These are phyloP conservation scores for Amanita brunnescens DNA, from an alignment of 768 basidiomycete species.

Conservation along the genomic window DNA sequence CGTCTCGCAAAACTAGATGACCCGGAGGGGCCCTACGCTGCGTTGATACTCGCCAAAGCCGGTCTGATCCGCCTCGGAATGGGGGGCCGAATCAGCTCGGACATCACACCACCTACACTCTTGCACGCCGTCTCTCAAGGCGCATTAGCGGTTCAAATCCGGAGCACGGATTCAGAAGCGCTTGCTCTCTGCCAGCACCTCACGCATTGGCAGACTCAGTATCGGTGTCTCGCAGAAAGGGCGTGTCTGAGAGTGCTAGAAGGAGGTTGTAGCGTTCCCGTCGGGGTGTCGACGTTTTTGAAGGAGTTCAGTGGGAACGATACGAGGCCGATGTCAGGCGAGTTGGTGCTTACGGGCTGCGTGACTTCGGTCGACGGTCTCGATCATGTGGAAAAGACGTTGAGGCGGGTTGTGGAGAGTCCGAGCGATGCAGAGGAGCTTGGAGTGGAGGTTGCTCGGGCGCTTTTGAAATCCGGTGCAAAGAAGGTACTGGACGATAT, in stretches of 20 bases:
- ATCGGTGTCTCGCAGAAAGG: conserved; percentile 77
- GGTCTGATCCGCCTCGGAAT: conserved; percentile 78
- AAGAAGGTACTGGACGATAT: conserved; percentile 78
- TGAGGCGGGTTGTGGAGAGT: conserved; percentile 42
- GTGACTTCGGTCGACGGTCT: conserved; percentile 79
- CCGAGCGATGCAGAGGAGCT: conserved; percentile 56
- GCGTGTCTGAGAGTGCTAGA: conserved; percentile 84
- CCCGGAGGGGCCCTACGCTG: conserved; percentile 68
- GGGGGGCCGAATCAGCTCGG: conserved; percentile 65
- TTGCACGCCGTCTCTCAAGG: conserved; percentile 94
- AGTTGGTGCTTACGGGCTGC: conserved; percentile 64
- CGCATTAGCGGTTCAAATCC: conserved; percentile 83
- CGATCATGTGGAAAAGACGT: conserved; percentile 58
- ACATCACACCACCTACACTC: conserved; percentile 65
- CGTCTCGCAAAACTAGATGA: conserved; percentile 88
- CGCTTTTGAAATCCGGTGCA: conserved; percentile 64
- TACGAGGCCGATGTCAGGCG: too few species aligned
- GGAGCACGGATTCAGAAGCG: conserved; percentile 51
- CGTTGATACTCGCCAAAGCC: conserved; percentile 88
- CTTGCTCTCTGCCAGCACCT: conserved; percentile 55
- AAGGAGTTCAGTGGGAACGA: conserved; percentile 19
- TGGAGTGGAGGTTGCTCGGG: conserved; percentile 57
- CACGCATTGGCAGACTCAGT: conserved; percentile 71
- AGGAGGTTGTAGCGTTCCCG: conserved; percentile 96
- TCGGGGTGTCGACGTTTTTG: conserved; percentile 63